These are phyloP conservation scores for Nitzschia putrida DNA, from an alignment of 108 stramenopile genomes.

Conservation along the genomic window DNA sequence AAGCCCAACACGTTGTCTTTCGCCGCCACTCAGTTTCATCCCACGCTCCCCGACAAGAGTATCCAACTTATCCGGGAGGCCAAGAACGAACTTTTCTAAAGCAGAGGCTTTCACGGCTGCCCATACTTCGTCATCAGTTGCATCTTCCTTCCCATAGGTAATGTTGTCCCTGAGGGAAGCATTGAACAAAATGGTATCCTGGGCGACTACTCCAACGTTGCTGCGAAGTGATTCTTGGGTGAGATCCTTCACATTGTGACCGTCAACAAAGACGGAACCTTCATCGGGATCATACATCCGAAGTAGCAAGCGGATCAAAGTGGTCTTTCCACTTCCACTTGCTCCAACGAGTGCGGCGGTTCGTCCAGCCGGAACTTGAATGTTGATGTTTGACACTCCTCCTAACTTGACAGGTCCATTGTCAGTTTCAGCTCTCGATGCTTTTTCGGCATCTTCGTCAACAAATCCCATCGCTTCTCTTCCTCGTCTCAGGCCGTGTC, in stretches of 20 bases:
- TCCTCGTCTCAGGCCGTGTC: neutral
- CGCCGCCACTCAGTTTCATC: constrained; percentile 59
- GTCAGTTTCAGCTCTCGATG: constrained; percentile 6
- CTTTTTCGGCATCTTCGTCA: constrained; percentile 22
- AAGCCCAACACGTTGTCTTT: constrained; percentile 69
- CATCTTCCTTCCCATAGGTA: constrained; percentile 49
- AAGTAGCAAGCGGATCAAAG: constrained; percentile 62
- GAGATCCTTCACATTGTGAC: constrained; percentile 57
- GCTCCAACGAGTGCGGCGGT: constrained; percentile 76
- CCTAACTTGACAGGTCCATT: neutral
- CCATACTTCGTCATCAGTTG: constrained; percentile 55
- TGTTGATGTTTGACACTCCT: constrained; percentile 36
- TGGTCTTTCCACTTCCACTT: constrained; percentile 66
- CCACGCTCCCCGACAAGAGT: constrained; percentile 61
- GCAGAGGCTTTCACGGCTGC: constrained; percentile 75
- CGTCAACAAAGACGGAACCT: constrained; percentile 78
- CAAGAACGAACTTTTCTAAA: constrained; percentile 72
- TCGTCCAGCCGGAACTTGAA: constrained; percentile 60
- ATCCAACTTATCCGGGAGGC: constrained; percentile 57
- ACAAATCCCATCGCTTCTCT: constrained; percentile 5
- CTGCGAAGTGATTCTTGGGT: constrained; percentile 69
- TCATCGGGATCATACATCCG: constrained; percentile 76
- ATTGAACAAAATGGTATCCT: constrained; percentile 85
- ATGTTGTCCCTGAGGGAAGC: constrained; percentile 83
- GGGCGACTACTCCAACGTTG: constrained; percentile 80